These are phyloP conservation scores for Nitzschia palea DNA, from an alignment of 108 stramenopile genomes.

Conservation along the genomic window DNA sequence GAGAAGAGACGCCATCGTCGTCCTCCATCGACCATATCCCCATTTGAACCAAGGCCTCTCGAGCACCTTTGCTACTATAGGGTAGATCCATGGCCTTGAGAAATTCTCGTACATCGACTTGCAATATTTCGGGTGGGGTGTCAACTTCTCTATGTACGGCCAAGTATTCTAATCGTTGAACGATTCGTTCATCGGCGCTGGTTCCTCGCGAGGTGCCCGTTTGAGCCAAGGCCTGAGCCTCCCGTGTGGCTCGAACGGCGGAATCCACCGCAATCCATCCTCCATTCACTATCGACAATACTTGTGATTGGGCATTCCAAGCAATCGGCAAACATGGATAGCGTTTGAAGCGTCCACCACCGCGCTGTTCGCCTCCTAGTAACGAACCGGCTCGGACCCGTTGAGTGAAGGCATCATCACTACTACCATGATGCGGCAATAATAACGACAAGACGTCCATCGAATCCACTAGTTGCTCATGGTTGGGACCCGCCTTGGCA, in stretches of 20 bases:
- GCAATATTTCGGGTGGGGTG: constrained; percentile 24
- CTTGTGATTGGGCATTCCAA: constrained; percentile 5
- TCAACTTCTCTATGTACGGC: constrained; percentile 61
- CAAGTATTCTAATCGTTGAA: constrained; percentile 73
- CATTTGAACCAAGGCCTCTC: constrained; percentile 63
- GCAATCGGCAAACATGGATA: constrained; percentile 54
- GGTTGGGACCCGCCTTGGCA: constrained; percentile 50
- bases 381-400: constrained; percentile 51
- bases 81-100: constrained; percentile 62
- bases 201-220: neutral
- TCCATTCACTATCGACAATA: constrained; percentile 68
- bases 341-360: constrained; percentile 79
- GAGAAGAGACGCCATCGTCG: too few relatives aligned
- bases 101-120: constrained; percentile 74
- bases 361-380: constrained; percentile 58
- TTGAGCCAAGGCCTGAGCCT: constrained; percentile 69
- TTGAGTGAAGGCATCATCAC: constrained; percentile 2
- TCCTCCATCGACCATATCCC: constrained; percentile 52
- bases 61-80: constrained; percentile 63
- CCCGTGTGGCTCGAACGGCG: constrained; percentile 57
- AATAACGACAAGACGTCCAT: constrained; percentile 30
- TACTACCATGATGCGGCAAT: constrained; percentile 5
- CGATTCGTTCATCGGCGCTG: constrained; percentile 72
- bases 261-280: constrained; percentile 82
- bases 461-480: constrained; percentile 56